phyloP scores from a whole-genome alignment of 129 eudicot genomes.

The Centaurea solstitialis region DNA sequence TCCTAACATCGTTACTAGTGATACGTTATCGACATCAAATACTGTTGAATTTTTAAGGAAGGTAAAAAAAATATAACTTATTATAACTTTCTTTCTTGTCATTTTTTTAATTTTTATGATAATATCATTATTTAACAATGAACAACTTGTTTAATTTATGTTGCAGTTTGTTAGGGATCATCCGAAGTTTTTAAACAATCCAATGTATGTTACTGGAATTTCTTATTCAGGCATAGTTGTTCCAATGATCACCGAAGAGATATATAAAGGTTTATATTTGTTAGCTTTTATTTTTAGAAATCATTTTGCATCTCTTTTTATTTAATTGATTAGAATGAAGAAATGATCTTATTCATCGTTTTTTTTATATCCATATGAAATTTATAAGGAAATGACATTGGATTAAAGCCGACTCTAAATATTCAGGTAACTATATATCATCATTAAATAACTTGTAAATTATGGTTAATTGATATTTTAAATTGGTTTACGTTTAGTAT shows the following conservation, averaged over 20 bases:
- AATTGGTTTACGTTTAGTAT: background rate
- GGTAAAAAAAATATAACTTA: background rate
- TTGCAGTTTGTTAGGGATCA: slow-evolving; percentile 30
- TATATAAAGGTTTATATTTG: slow-evolving; percentile 10
- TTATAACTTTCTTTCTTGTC: background rate
- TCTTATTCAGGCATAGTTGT: slow-evolving; percentile 27
- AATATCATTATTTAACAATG: background rate
- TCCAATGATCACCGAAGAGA: slow-evolving; percentile 25
- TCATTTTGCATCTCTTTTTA: background rate
- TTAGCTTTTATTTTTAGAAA: background rate
- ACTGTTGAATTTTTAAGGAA: slow-evolving; percentile 24
- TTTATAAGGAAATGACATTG: slow-evolving; percentile 32
- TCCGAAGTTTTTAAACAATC: slow-evolving; percentile 31
- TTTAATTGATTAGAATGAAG: background rate
- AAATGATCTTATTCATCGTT: background rate
- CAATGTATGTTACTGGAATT: slow-evolving; percentile 25
- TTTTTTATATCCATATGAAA: background rate
- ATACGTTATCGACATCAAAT: slow-evolving; percentile 17
- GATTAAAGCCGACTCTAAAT: slow-evolving; percentile 21
- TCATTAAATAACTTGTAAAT: background rate
- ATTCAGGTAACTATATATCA: background rate
- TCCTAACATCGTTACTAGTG: background rate
- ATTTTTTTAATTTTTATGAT: too few relatives aligned
- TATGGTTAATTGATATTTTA: background rate
- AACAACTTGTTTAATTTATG: background rate